These are phyloP conservation scores for Axilococcus clingmanii DNA, from an alignment of 139 green algal species.

Conservation along the genomic window DNA sequence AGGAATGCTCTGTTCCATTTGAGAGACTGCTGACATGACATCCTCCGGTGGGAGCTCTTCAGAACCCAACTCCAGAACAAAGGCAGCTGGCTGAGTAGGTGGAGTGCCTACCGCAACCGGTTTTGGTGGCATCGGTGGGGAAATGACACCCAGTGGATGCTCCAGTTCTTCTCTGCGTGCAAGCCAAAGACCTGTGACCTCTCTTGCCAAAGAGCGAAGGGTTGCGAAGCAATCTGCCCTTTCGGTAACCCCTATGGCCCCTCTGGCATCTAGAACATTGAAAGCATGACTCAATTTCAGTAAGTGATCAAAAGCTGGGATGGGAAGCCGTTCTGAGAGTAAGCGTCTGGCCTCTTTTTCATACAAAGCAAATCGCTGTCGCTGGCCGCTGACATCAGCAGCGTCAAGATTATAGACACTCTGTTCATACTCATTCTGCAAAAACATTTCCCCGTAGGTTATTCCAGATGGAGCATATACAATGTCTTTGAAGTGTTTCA, in stretches of 20 bases:
- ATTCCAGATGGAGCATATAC: slow-evolving; percentile 40
- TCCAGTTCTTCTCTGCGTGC: slow-evolving; percentile 80
- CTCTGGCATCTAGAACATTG: slow-evolving; percentile 94
- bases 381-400: slow-evolving; percentile 70
- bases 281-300: slow-evolving; percentile 97
- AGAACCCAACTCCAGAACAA: slow-evolving; percentile 94
- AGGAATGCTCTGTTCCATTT: slow-evolving; percentile 67
- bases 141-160: slow-evolving; percentile 67
- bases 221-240: slow-evolving; percentile 83
- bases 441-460: slow-evolving; percentile 96
- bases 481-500: slow-evolving; percentile 98
- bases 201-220: slow-evolving; percentile 71
- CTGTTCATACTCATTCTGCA: slow-evolving; percentile 97
- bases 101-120: neutral
- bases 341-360: slow-evolving; percentile 72
- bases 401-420: slow-evolving; percentile 78
- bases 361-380: slow-evolving; percentile 67
- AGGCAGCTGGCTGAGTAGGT: slow-evolving; percentile 25
- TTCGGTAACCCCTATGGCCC: slow-evolving; percentile 91
- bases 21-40: slow-evolving; percentile 51
- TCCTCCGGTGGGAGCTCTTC: slow-evolving; percentile 97
- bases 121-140: slow-evolving; percentile 2
- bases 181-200: slow-evolving; percentile 74
- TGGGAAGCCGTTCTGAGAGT: slow-evolving; percentile 76
- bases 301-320: slow-evolving; percentile 95